Evolutionary conservation across 495 filamentous ascomycete species (phyloP).

Genomic region (Tuber aestivum): DNA sequence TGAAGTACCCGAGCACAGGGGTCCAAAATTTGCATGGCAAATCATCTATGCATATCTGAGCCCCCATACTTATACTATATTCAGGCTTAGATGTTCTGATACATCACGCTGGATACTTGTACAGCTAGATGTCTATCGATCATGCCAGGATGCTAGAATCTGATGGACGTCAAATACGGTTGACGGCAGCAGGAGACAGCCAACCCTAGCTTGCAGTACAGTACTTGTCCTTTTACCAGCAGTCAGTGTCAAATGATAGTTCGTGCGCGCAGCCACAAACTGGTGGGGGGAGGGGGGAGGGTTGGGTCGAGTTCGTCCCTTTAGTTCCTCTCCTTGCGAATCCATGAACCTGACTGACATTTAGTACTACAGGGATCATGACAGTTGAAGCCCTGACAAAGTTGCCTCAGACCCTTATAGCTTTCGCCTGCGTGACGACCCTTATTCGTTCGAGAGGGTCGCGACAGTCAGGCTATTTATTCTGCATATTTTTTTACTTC

Average conservation of each 20-base stretch:
- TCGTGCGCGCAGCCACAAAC: slow-evolving; percentile 27
- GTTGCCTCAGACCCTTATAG: slow-evolving; percentile 17
- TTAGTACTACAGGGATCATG: slow-evolving; percentile 28
- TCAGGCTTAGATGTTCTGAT: neutral
- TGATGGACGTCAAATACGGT: slow-evolving; percentile 27
- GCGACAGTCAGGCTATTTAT: slow-evolving; percentile 17
- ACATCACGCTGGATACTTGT: neutral
- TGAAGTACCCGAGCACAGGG: neutral
- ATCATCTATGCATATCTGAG: neutral
- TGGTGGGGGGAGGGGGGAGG: neutral
- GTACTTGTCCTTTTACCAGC: slow-evolving; percentile 14
- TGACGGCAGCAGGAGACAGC: slow-evolving; percentile 21
- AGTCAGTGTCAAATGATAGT: slow-evolving; percentile 35
- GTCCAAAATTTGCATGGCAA: neutral
- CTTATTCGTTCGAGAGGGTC: slow-evolving; percentile 20
- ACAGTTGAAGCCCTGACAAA: slow-evolving; percentile 22
- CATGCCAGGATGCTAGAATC: slow-evolving; percentile 12
- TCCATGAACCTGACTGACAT: slow-evolving; percentile 33
- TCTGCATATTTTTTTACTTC: slow-evolving; percentile 32
- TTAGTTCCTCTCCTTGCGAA: slow-evolving; percentile 28
- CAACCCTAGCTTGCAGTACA: slow-evolving; percentile 9
- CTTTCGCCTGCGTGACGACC: slow-evolving; percentile 33
- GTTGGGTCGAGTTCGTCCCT: slow-evolving; percentile 28
- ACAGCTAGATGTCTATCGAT: neutral
- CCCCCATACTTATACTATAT: neutral